Evolutionary conservation across 176 grass and related monocot species (phyloP), one percentile per base, ranked within the genome.

Genomic region (Pontederia crassipes): DNA sequence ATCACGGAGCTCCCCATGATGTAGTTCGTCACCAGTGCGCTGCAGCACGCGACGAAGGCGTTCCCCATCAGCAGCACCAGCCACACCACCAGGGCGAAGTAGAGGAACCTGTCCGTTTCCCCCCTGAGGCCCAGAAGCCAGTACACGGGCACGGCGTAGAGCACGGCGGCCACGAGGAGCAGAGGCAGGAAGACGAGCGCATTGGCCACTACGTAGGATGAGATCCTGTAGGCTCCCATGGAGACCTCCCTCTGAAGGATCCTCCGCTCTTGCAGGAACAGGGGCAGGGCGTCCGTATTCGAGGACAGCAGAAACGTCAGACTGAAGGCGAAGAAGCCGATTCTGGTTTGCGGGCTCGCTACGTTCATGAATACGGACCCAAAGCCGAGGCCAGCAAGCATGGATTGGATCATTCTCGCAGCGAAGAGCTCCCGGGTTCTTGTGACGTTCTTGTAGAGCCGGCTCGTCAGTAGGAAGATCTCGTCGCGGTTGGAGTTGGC

Each of bases 291-390:
- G 58, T 95, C 89, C 28, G 79, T 95, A 17, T 76, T 95, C 54
- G 85, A 89, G 72, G 89, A 81, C 61, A 95, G 85, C 59, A 95
- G 64, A 67, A 83, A 89, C 11, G 89, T 95, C 52, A 95, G 85
- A 55, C 61, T 89, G 68, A 95, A 95, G 26, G 89, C 89, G 49
- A 95, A 95, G 83, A 95, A 95, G 8, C 89, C 89, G 8, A 95
- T 68, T 5, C 89, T 60, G n/a, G 85, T 83, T 70, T 95, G 89
- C 48, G 85, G 75, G 70, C 85, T 80, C 8, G 65, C 70, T 46
- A 75, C 63, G 57, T 70, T 86, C 57, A 86, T 63, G 73, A 95
- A 95, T 65, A 95, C 71, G 15, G 85, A 83, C 45, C 89, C 89
- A 11, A 95, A 73, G 53, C 80, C 80, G 12, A 68, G 56, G 49